Evolutionary conservation across 129 eudicot genomes (phyloP), one percentile per base, ranked within the genome.

Genomic region (Heracleum sosnowskyi): DNA sequence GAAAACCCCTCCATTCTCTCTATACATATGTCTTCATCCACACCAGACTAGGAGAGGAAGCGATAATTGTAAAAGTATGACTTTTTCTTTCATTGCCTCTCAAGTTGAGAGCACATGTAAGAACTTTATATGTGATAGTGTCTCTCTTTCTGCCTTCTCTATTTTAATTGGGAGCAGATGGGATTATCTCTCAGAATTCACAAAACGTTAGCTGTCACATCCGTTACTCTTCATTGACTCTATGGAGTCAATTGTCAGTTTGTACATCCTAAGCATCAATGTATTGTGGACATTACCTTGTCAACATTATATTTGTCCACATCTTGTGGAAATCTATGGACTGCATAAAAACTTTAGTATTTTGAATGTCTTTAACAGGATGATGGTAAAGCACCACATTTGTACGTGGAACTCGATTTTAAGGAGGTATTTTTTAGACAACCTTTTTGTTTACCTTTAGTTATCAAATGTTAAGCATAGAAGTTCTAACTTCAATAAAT

Each of bases 351-450:
- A 60, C 4, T 60, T 10, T 60, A 26, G 16, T 60, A 60, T n/a
- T 28, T 26, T 41, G 44, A 29, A 16, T 77, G 40, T 82, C 78
- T 82, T 75, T 84, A 79, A 75, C 87, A 95, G 99, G 98, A 90
- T 79, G 97, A 92, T 88, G 97, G 99, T 68, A 92, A 85, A 83
- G 96, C 97, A 11, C 99, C 97, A 77, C 83, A 96, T 89, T 51
- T 92, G 45, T 96, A 88, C 42, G 99, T 96, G 75, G 99, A 96
- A 86, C 83, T 96, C 66, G 99, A 96, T 82, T 92, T 95, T 76
- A 88, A 88, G 86, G 99, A 96, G 99, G 99, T 96, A 73, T 37
- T 62, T 79, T 73, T 34, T 70, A 64, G 31, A 5, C 16, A 17
- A 41, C 8, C 71, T 16, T 80, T 53, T 40, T 62, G 74, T 24